phyloP scores from a whole-genome alignment of 163 green algal genomes.

The Chlamydomonas reinhardtii region DNA sequence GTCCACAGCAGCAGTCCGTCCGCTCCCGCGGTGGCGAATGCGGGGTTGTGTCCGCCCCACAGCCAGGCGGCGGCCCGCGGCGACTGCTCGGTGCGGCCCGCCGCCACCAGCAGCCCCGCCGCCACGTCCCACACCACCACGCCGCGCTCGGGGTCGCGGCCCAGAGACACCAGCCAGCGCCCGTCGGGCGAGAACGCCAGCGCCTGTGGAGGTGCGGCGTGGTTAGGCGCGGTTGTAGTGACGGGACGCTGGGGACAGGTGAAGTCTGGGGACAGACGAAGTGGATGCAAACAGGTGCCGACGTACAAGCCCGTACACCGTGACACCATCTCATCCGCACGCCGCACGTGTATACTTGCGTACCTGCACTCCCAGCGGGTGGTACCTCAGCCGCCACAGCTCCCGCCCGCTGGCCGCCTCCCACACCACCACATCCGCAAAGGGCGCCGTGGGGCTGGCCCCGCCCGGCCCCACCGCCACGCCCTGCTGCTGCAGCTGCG shows the following conservation, averaged over 20 bases:
- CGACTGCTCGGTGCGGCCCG: constrained; percentile 29
- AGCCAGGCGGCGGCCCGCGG: constrained; percentile 39
- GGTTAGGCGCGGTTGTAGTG: too few species aligned
- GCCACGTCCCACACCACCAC: constrained; percentile 76
- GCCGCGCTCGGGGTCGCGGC: constrained; percentile 48
- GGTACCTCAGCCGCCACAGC: constrained; percentile 56
- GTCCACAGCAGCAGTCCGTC: constrained; percentile 60
- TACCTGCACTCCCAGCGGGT: constrained; percentile 60
- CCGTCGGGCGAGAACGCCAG: constrained; percentile 67
- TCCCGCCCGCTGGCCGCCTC: constrained; percentile 31
- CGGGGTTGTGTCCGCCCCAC: constrained; percentile 48
- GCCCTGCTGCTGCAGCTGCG: too few species aligned
- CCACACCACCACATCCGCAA: constrained; percentile 63
- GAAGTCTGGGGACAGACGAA: too few species aligned
- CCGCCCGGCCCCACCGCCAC: too few species aligned
- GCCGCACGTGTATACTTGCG: not conserved
- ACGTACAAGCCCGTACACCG: too few species aligned
- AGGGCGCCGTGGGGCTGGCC: constrained; percentile 6
- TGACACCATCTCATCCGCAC: too few species aligned
- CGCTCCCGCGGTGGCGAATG: constrained; percentile 58
- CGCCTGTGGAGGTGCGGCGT: constrained; percentile 53
- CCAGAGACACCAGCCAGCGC: constrained; percentile 64
- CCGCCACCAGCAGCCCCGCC: constrained; percentile 31
- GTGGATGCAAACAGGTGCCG: too few species aligned
- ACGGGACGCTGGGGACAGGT: too few species aligned